These are phyloP conservation scores for Fusarium burgessii DNA, from an alignment of 2,329 filamentous ascomycete genomes.

Conservation along the genomic window DNA sequence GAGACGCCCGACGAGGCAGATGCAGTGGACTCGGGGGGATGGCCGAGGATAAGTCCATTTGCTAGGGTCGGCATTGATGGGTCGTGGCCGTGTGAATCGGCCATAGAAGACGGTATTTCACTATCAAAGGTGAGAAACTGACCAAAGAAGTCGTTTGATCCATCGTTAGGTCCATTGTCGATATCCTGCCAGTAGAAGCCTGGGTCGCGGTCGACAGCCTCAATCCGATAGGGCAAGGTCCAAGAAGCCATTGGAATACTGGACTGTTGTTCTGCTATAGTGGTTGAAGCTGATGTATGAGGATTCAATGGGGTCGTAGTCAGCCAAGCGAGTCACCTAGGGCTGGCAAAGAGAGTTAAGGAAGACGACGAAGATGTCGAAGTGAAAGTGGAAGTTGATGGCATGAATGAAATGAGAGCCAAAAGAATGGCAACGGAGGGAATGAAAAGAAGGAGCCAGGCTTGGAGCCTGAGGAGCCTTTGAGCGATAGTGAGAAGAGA, in stretches of 20 bases:
- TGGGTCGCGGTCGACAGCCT: slow-evolving; percentile 52
- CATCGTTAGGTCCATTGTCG: slow-evolving; percentile 48
- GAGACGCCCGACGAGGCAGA: slow-evolving; percentile 54
- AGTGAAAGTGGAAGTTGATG: slow-evolving; percentile 34
- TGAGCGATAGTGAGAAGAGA: slow-evolving; percentile 39
- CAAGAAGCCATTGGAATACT: slow-evolving; percentile 52
- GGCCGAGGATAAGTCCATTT: slow-evolving; percentile 48
- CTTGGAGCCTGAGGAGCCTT: slow-evolving; percentile 14
- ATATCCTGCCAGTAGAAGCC: slow-evolving; percentile 53
- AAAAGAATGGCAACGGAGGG: slow-evolving; percentile 33
- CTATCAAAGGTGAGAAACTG: slow-evolving; percentile 55
- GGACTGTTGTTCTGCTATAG: slow-evolving; percentile 13
- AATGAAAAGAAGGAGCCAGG: slow-evolving; percentile 35
- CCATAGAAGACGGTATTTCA: slow-evolving; percentile 41
- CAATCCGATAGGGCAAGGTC: slow-evolving; percentile 52
- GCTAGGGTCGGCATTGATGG: slow-evolving; percentile 43
- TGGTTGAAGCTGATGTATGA: slow-evolving; percentile 17
- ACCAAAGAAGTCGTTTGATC: slow-evolving; percentile 52
- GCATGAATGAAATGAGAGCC: slow-evolving; percentile 38
- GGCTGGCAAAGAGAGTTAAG: slow-evolving; percentile 33
- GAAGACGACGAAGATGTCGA: slow-evolving; percentile 34
- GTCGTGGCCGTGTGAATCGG: slow-evolving; percentile 36
- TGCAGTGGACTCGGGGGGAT: slow-evolving; percentile 48
- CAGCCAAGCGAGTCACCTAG: slow-evolving; percentile 40
- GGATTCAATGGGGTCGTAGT: slow-evolving; percentile 24